Percentiles rank a stretch among this genome's conserved stretches.
phyloP scores from a whole-genome alignment of 768 basidiomycete genomes.

The Russula virescens region DNA sequence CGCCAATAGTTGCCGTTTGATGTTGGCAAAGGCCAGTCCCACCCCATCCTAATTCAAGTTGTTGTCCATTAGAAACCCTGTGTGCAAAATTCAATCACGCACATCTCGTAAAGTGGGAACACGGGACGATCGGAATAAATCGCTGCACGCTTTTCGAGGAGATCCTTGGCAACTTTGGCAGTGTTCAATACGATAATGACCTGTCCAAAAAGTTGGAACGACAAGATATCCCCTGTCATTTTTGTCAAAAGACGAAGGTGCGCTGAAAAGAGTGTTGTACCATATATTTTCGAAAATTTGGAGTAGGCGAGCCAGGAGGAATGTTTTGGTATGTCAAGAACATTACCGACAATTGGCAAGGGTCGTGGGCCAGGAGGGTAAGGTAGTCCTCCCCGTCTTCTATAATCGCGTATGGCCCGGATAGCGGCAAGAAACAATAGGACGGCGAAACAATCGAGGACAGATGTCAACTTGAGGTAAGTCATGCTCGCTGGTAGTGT shows the following conservation, averaged over 20 bases:
- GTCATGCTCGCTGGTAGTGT: neutral
- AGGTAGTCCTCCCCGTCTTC: neutral
- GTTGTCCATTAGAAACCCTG: neutral
- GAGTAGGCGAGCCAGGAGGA: conserved; percentile 8
- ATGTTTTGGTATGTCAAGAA: conserved; percentile 3
- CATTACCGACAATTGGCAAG: conserved; percentile 6
- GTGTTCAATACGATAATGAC: conserved; percentile 46
- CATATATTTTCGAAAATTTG: neutral
- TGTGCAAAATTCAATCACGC: neutral
- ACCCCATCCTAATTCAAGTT: neutral
- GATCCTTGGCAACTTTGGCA: conserved; percentile 38
- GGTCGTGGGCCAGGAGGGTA: conserved; percentile 11
- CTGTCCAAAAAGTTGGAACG: conserved; percentile 37
- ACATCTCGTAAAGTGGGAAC: conserved; percentile 5
- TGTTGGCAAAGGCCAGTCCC: neutral
- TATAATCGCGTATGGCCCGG: neutral
- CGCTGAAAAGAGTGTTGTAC: neutral
- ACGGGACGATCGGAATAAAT: conserved; percentile 21
- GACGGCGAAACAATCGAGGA: neutral
- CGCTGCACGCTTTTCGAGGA: conserved; percentile 48
- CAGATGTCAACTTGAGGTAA: neutral
- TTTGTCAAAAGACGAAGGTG: neutral
- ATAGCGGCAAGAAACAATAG: neutral
- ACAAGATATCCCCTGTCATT: neutral
- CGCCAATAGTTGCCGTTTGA: neutral